A percentile compares a stretch with the other conserved stretches of the same genome.
Evolutionary conservation across 2,329 filamentous ascomycete species (phyloP).

Genomic region (Penicillium digitatum): DNA sequence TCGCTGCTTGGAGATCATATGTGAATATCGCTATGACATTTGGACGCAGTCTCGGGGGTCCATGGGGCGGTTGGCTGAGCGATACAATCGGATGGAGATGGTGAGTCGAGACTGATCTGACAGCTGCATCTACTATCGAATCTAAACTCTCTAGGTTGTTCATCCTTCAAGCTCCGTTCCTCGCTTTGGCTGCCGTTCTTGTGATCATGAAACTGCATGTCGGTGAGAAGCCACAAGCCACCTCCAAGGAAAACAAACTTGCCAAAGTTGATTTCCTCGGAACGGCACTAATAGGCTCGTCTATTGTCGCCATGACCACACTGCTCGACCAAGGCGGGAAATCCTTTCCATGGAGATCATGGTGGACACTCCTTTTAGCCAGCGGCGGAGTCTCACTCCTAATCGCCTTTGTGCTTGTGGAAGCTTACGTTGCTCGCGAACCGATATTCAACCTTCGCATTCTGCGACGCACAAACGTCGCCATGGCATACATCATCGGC

Average conservation of each 20-base stretch:
- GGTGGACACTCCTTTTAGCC: slow-evolving; percentile 17
- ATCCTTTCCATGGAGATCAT: slow-evolving; percentile 34
- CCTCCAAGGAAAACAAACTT: slow-evolving; percentile 27
- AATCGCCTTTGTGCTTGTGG: slow-evolving; percentile 29
- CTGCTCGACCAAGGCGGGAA: slow-evolving; percentile 50
- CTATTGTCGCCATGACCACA: slow-evolving; percentile 46
- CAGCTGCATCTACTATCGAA: not conserved
- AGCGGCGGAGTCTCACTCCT: slow-evolving; percentile 14
- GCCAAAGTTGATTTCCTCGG: slow-evolving; percentile 59
- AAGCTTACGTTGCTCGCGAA: slow-evolving; percentile 31
- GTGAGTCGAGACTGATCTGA: slow-evolving; percentile 31
- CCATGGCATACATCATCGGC: slow-evolving; percentile 41
- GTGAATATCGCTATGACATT: slow-evolving; percentile 51
- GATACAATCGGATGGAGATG: slow-evolving; percentile 65
- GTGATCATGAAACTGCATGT: slow-evolving; percentile 44
- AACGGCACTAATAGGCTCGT: slow-evolving; percentile 44
- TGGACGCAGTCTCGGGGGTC: slow-evolving; percentile 50
- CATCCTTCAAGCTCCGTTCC: slow-evolving; percentile 27
- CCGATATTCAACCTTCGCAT: slow-evolving; percentile 38
- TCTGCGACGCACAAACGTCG: slow-evolving; percentile 30
- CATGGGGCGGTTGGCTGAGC: slow-evolving; percentile 58
- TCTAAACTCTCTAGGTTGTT: slow-evolving; percentile 21
- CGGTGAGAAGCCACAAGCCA: not conserved
- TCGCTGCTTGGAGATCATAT: slow-evolving; percentile 50
- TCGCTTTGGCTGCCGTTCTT: slow-evolving; percentile 35